Evolutionary conservation across 2,329 filamentous ascomycete genomes (phyloP).

Genomic region (Ilyonectria sp.): DNA sequence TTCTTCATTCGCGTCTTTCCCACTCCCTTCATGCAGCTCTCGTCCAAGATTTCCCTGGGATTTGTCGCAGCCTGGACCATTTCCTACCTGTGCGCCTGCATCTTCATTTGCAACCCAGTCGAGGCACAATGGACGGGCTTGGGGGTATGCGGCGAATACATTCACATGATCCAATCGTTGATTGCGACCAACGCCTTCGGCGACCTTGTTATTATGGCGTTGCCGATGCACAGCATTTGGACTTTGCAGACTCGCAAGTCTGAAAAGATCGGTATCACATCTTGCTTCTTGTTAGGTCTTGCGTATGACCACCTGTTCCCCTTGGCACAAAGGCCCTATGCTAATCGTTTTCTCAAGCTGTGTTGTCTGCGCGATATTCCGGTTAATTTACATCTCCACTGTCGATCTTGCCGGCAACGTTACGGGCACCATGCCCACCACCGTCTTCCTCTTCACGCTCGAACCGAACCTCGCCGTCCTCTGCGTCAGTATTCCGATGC

Average conservation of each 20-base stretch:
- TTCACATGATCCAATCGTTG: constrained; percentile 55
- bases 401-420: constrained; percentile 55
- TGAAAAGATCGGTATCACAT: constrained; percentile 56
- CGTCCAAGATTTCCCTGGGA: constrained; percentile 51
- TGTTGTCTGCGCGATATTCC: constrained; percentile 56
- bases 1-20: constrained; percentile 50
- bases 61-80: constrained; percentile 60
- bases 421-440: constrained; percentile 58
- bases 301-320: constrained; percentile 46
- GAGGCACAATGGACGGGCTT: constrained; percentile 59
- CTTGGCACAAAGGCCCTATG: neutral
- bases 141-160: constrained; percentile 52
- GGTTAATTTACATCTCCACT: constrained; percentile 55
- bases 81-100: constrained; percentile 55
- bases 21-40: constrained; percentile 43
- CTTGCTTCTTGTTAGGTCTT: constrained; percentile 54
- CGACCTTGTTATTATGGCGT: constrained; percentile 55
- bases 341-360: constrained; percentile 47
- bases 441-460: constrained; percentile 57
- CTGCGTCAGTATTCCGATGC: constrained; percentile 60
- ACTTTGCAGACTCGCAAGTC: constrained; percentile 53
- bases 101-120: constrained; percentile 64
- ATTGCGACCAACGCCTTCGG: constrained; percentile 57
- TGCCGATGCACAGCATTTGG: constrained; percentile 58
- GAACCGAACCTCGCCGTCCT: constrained; percentile 59